These are phyloP conservation scores for Coprinellus aureogranulatus DNA, from an alignment of 768 basidiomycete genomes.

Conservation along the genomic window DNA sequence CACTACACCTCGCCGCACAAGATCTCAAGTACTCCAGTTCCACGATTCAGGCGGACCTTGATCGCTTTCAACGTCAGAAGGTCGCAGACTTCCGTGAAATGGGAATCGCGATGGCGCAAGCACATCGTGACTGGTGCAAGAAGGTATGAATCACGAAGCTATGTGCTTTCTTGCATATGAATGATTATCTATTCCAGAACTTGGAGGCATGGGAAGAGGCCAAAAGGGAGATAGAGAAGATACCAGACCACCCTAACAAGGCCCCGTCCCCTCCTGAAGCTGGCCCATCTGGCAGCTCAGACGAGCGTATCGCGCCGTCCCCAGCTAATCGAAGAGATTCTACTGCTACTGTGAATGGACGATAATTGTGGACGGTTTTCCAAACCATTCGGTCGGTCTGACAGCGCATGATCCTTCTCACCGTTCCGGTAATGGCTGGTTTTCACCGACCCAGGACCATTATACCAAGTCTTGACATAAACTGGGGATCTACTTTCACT, in stretches of 20 bases:
- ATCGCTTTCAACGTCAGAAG: constrained; percentile 98
- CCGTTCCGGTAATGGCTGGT: background rate
- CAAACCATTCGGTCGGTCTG: too few species aligned
- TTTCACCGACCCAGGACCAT: background rate
- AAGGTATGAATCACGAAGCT: too few species aligned
- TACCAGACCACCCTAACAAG: constrained; percentile 87
- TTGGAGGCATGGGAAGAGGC: constrained; percentile 97
- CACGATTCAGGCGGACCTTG: constrained; percentile 95
- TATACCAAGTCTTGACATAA: too few species aligned
- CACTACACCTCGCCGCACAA: constrained; percentile 85
- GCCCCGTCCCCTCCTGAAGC: constrained; percentile 41
- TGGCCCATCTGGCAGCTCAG: constrained; percentile 24
- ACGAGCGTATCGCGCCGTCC: constrained; percentile 24
- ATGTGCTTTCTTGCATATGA: constrained; percentile 5
- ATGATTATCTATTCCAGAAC: too few species aligned
- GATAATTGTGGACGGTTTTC: constrained; percentile 24
- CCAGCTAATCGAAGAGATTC: constrained; percentile 58
- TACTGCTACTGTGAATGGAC: constrained; percentile 68
- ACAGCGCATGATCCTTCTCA: too few species aligned
- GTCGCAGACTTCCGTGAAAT: constrained; percentile 95
- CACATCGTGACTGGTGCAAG: constrained; percentile 95
- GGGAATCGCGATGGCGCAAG: constrained; percentile 84
- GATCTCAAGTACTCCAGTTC: constrained; percentile 96
- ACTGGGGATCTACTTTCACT: too few species aligned
- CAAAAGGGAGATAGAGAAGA: constrained; percentile 85